phyloP scores from a whole-genome alignment of 1,139 yeast genomes.

The Hyphopichia fennica region DNA sequence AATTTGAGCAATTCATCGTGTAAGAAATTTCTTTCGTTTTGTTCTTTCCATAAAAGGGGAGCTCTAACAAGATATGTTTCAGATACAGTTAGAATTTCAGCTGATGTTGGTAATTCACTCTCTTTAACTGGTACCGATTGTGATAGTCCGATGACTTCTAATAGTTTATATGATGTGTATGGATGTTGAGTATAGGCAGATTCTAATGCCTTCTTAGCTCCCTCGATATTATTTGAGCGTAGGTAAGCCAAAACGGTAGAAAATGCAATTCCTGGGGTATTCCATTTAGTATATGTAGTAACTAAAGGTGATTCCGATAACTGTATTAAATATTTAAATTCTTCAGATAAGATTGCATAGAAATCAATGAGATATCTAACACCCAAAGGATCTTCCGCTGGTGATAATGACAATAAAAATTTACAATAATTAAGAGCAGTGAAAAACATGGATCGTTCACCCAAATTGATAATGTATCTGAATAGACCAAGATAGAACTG shows the following conservation, averaged over 20 bases:
- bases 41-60: constrained; percentile 49
- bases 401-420: constrained; percentile 64
- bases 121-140: constrained; percentile 20
- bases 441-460: constrained; percentile 72
- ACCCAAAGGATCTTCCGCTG: constrained; percentile 83
- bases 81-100: constrained; percentile 33
- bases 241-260: constrained; percentile 66
- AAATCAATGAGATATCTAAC: constrained; percentile 80
- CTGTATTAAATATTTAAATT: constrained; percentile 59
- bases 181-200: constrained; percentile 61
- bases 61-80: constrained; percentile 58
- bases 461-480: constrained; percentile 67
- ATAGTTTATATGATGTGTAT: constrained; percentile 52
- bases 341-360: constrained; percentile 69
- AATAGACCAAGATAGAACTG: constrained; percentile 74
- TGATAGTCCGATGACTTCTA: constrained; percentile 40
- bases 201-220: constrained; percentile 48
- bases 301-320: constrained; percentile 55
- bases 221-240: constrained; percentile 31
- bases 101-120: constrained; percentile 19
- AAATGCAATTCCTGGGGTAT: constrained; percentile 71
- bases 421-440: constrained; percentile 81
- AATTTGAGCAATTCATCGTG: constrained; percentile 40
- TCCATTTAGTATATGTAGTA: constrained; percentile 64
- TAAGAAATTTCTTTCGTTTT: constrained; percentile 46